Evolutionary conservation across 768 basidiomycete genomes (phyloP).

Genomic region (Pleurotus pulmonarius): DNA sequence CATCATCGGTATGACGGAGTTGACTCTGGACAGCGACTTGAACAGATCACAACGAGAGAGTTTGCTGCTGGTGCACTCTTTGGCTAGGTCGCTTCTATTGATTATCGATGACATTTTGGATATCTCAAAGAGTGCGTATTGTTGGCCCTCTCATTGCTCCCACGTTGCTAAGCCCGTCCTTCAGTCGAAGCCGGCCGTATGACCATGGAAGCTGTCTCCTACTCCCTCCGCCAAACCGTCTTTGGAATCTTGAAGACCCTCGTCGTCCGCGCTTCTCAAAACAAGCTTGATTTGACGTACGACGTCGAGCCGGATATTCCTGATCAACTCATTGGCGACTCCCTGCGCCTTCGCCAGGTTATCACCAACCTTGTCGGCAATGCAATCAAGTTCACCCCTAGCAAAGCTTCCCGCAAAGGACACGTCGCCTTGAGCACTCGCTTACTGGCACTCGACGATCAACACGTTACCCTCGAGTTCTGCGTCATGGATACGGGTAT

Average conservation of each 20-base stretch:
- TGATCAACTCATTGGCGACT: slow-evolving; percentile 95
- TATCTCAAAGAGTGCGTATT: slow-evolving; percentile 92
- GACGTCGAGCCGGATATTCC: slow-evolving; percentile 95
- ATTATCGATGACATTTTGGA: slow-evolving; percentile 99
- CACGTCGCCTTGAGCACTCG: slow-evolving; percentile 88
- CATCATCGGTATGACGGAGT: slow-evolving; percentile 99
- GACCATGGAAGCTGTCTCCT: slow-evolving; percentile 99
- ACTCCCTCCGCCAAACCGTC: slow-evolving; percentile 94
- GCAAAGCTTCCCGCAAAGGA: slow-evolving; percentile 73
- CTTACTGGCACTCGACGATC: slow-evolving; percentile 72
- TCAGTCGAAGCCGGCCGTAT: slow-evolving; percentile 97
- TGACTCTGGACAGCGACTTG: slow-evolving; percentile 94
- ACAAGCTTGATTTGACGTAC: slow-evolving; percentile 93
- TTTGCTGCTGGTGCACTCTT: slow-evolving; percentile 88
- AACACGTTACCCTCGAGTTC: slow-evolving; percentile 89
- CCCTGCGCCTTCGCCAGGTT: slow-evolving; percentile 89
- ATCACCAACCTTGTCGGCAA: slow-evolving; percentile 95
- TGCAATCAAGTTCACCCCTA: slow-evolving; percentile 95
- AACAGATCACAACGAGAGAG: slow-evolving; percentile 95
- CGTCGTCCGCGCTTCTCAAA: slow-evolving; percentile 95
- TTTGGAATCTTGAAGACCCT: slow-evolving; percentile 98
- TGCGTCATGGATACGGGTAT: slow-evolving; percentile 98
- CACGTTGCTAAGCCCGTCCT: slow-evolving; percentile 12
- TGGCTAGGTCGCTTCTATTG: slow-evolving; percentile 87
- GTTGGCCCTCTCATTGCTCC: not conserved